Base-by-base conservation (phyloP, 1,139 yeast species). In the Saccharomycopsis crataegensis region DNA sequence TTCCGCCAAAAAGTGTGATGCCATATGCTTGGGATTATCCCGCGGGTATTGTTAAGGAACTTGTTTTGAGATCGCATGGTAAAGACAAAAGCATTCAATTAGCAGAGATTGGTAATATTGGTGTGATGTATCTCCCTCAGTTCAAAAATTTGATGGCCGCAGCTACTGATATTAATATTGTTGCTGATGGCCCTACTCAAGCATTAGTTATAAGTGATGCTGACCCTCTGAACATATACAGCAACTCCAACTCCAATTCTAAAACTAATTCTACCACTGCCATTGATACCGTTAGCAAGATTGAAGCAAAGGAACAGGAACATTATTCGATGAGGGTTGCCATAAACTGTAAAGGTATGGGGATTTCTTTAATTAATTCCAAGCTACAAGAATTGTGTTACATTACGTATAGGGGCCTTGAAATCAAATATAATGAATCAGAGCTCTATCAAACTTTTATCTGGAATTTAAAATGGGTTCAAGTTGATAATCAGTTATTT, bases 11-110 rank as follows among this genome's bases (percentile, higher is more conserved):
- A 65, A 88, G 96, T 71, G 95, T 89, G 1, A 94, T 94, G 99
- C 97, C 98, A 0, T 94, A 93, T 67, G 90, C 99, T 0, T 94
- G 96, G 89, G 99, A 94, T 66, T 93, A 80, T 68, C 99, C 99
- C 0, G 89, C 95, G 54, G 97, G 96, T 0, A 73, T 81, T 11
- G 78, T 86, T 48, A 91, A 90, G 66, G 96, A 91, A 63, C 70
- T 94, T 40, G 76, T 89, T 2, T 70, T 94, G 34, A 75, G 91
- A 57, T 72, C 83, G 8, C 86, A 83, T 55, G 88, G 88, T 1
- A 75, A 84, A 44, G 93, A 87, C 64, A 75, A 98, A 57, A 80
- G 82, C 41, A 77, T 94, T 17, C 94, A 89, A 63, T 69, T 94
- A 50, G 94, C 96, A 0, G 99, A 93, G 65, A 90, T 94, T 62